These are phyloP conservation scores for Pogostemon cablin DNA, from an alignment of 257 asterid genomes.

Conservation along the genomic window DNA sequence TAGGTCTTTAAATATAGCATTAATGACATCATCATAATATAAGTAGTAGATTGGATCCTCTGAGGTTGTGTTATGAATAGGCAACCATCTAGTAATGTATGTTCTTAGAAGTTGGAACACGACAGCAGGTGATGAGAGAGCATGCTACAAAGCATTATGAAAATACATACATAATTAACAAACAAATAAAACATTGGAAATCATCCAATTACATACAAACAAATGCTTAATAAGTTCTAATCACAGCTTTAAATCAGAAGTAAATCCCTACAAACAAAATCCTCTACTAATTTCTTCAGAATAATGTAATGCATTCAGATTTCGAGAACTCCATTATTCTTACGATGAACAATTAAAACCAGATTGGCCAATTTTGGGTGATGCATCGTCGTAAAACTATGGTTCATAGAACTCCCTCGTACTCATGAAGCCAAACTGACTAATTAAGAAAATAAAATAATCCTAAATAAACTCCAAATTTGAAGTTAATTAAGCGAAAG, in stretches of 20 bases:
- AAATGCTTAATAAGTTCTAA: slow-evolving; percentile 10
- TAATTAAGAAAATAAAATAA: not conserved
- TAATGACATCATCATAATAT: not conserved
- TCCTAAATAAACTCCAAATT: not conserved
- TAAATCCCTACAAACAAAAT: slow-evolving; percentile 1
- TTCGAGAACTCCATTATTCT: not conserved
- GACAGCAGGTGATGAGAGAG: not conserved
- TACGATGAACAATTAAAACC: not conserved
- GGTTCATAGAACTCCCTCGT: not conserved
- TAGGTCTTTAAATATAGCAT: slow-evolving; percentile 10
- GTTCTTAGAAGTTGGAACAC: not conserved
- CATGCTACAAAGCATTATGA: not conserved
- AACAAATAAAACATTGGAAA: not conserved
- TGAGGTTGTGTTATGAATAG: not conserved
- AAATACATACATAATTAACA: not conserved
- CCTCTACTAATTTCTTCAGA: not conserved
- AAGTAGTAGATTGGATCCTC: no score
- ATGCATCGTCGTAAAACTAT: not conserved
- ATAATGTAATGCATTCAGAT: not conserved
- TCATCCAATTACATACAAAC: not conserved
- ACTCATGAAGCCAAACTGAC: not conserved
- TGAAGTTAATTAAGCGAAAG: slow-evolving; percentile 1
- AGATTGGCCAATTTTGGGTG: not conserved
- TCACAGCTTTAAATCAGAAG: slow-evolving; percentile 5
- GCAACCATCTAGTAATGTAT: not conserved